These are phyloP conservation scores for Penicillium waksmanii DNA, from an alignment of 495 filamentous ascomycete genomes.

Conservation along the genomic window DNA sequence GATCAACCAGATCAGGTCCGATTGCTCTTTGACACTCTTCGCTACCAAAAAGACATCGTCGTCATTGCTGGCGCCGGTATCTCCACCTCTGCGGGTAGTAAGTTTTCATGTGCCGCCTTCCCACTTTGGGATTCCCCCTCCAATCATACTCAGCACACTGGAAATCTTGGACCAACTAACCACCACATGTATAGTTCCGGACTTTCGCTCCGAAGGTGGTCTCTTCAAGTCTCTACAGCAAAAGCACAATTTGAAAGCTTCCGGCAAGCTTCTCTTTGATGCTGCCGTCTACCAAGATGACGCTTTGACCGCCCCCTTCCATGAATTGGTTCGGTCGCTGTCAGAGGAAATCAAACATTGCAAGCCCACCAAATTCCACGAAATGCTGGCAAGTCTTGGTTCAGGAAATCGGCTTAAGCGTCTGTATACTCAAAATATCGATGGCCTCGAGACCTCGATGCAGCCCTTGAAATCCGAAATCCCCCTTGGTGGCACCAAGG, in stretches of 20 bases:
- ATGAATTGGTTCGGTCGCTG: conserved; percentile 86
- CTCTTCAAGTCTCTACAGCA: conserved; percentile 82
- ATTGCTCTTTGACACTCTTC: conserved; percentile 72
- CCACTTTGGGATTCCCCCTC: conserved; percentile 57
- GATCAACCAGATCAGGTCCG: conserved; percentile 64
- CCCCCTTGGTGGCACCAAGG: conserved; percentile 69
- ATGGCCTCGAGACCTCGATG: conserved; percentile 88
- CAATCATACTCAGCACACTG: neutral
- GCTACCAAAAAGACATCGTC: conserved; percentile 91
- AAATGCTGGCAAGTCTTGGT: conserved; percentile 89
- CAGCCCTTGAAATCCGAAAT: conserved; percentile 76
- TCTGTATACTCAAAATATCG: conserved; percentile 94
- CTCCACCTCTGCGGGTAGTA: conserved; percentile 94
- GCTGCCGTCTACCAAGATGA: conserved; percentile 96
- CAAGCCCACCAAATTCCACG: conserved; percentile 86
- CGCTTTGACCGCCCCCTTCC: conserved; percentile 82
- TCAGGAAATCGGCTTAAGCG: conserved; percentile 87
- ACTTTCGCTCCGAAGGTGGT: conserved; percentile 89
- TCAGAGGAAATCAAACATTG: conserved; percentile 62
- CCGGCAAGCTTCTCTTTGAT: conserved; percentile 95
- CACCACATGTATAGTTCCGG: conserved; percentile 72
- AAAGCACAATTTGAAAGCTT: conserved; percentile 88
- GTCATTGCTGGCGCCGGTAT: conserved; percentile 96
- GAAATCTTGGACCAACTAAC: neutral
- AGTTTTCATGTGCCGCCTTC: conserved; percentile 53